Evolutionary conservation across 495 filamentous ascomycete genomes (phyloP).

Genomic region (Penicillium chermesinum): DNA sequence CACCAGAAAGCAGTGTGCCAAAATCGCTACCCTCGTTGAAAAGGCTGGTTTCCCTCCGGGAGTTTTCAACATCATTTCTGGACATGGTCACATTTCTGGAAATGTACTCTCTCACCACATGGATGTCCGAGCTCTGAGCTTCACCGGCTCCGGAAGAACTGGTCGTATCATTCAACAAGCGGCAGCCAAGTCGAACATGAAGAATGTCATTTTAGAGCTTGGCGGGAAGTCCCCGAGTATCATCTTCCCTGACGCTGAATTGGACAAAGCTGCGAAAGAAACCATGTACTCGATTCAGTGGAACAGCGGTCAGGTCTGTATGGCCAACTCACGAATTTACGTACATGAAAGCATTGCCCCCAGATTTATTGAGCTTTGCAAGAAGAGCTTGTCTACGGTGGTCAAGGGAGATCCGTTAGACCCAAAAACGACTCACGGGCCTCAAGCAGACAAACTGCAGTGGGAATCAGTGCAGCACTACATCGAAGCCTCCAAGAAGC

Average conservation of each 20-base stretch:
- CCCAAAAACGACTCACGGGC: conserved; percentile 77
- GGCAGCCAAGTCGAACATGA: conserved; percentile 42
- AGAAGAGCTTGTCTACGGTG: conserved; percentile 46
- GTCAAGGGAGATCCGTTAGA: conserved; percentile 78
- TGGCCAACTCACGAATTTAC: conserved; percentile 43
- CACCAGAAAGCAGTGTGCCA: conserved; percentile 9
- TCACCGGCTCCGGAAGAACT: conserved; percentile 19
- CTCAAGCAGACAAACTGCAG: conserved; percentile 79
- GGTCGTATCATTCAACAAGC: conserved; percentile 16
- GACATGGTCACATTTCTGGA: conserved; percentile 63
- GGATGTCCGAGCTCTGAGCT: conserved; percentile 62
- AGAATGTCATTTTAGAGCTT: conserved; percentile 35
- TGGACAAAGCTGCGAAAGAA: conserved; percentile 79
- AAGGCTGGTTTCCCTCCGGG: conserved; percentile 85
- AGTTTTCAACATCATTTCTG: conserved; percentile 80
- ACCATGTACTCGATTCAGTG: conserved; percentile 39
- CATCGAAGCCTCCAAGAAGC: conserved; percentile 72
- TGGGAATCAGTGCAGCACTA: conserved; percentile 85
- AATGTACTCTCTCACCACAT: conserved; percentile 71
- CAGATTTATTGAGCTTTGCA: conserved; percentile 73
- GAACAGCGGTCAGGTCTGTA: conserved; percentile 48
- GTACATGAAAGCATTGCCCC: conserved; percentile 67
- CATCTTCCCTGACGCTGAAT: conserved; percentile 53
- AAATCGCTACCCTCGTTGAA: conserved; percentile 49
- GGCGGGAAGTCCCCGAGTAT: conserved; percentile 36